Conservation (phyloP, 2,329 filamentous ascomycete genomes). For the Pseudopyrenochaeta lycopersici region DNA sequence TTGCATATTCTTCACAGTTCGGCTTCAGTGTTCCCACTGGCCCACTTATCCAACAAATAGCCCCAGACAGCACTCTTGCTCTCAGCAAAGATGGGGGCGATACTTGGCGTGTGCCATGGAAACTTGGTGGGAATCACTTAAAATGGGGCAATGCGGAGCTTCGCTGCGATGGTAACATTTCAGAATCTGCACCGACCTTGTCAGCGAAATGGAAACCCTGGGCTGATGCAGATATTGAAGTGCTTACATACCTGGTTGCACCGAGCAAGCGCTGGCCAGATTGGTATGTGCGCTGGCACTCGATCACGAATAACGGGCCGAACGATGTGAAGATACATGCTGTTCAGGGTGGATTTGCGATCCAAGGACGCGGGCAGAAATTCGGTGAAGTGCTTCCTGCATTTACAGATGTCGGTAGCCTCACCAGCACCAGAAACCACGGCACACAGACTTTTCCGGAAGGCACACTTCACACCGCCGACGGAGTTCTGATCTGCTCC, state of each 20-base stretch:
- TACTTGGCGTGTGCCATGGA: slow-evolving; percentile 52
- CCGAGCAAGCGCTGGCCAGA: slow-evolving; percentile 38
- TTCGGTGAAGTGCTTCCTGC: slow-evolving; percentile 29
- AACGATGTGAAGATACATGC: slow-evolving; percentile 6
- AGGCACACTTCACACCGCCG: slow-evolving; percentile 19
- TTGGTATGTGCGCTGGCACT: slow-evolving; percentile 39
- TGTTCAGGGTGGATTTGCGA: slow-evolving; percentile 41
- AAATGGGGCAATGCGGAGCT: slow-evolving; percentile 10
- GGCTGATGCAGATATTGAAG: slow-evolving; percentile 35
- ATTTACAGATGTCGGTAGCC: not conserved
- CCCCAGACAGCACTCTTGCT: slow-evolving; percentile 51
- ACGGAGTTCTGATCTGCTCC: slow-evolving; percentile 32
- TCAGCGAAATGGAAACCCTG: slow-evolving; percentile 40
- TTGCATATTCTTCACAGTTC: slow-evolving; percentile 47
- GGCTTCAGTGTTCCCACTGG: slow-evolving; percentile 53
- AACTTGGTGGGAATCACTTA: slow-evolving; percentile 15
- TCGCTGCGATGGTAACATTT: not conserved
- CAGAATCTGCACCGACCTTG: slow-evolving; percentile 21
- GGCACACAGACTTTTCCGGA: slow-evolving; percentile 15
- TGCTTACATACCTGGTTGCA: slow-evolving; percentile 32
- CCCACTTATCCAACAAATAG: slow-evolving; percentile 49
- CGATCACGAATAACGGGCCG: slow-evolving; percentile 16
- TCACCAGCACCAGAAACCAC: not conserved
- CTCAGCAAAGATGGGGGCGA: slow-evolving; percentile 51
- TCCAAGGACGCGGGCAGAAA: slow-evolving; percentile 33